Evolutionary conservation across 163 green algal genomes (phyloP).

Genomic region (Scenedesmus sp.): DNA sequence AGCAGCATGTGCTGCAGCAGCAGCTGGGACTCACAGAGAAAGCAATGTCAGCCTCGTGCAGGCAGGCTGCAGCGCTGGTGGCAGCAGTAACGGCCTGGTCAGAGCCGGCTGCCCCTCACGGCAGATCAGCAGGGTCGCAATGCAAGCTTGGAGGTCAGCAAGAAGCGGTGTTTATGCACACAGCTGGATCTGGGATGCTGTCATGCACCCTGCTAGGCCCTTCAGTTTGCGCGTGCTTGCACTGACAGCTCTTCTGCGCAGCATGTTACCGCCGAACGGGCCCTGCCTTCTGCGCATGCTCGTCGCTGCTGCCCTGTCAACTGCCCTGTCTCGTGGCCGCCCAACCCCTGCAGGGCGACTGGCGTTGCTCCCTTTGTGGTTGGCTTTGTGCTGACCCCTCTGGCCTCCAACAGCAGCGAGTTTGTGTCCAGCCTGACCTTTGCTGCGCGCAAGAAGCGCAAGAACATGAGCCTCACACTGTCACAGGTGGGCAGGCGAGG

Average conservation of each 20-base stretch:
- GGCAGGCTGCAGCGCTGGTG: background rate
- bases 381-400: slow-evolving; percentile 78
- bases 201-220: no score
- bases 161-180: no score
- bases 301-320: background rate
- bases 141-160: no score
- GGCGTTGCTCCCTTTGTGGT: slow-evolving; percentile 78
- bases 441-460: slow-evolving; percentile 65
- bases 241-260: no score
- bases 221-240: no score
- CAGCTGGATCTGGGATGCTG: no score
- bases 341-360: slow-evolving; percentile 61
- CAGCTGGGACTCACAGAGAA: background rate
- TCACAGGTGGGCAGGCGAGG: slow-evolving; percentile 54
- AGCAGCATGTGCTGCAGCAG: background rate
- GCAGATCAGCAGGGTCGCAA: no score
- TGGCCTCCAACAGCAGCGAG: slow-evolving; percentile 80
- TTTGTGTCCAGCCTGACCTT: slow-evolving; percentile 76
- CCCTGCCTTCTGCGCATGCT: no score
- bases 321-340: background rate
- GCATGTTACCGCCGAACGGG: no score
- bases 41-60: background rate
- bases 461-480: slow-evolving; percentile 79
- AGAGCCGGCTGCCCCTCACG: no score
- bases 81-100: no score